phyloP scores from a whole-genome alignment of 78 protist species.

The Chrysochromulina tobinii region DNA sequence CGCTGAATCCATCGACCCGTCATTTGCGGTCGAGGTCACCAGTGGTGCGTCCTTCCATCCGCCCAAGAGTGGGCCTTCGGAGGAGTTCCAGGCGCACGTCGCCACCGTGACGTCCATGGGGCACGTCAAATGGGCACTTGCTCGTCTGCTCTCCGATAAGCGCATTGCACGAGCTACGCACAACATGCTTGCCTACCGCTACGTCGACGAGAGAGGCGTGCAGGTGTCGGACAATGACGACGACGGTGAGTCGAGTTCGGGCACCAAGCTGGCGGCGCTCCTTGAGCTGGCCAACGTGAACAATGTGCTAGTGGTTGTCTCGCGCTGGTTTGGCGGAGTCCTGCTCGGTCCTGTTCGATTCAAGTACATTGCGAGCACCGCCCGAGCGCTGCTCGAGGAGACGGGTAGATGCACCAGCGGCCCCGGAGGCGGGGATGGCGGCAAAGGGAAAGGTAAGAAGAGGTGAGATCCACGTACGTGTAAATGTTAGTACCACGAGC shows the following conservation, averaged over 20 bases:
- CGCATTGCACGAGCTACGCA: conserved; percentile 47
- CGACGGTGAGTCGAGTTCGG: conserved; percentile 74
- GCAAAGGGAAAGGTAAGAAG: too few relatives aligned
- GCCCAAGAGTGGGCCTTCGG: too few relatives aligned
- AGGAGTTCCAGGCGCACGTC: neutral
- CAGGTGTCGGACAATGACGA: conserved; percentile 65
- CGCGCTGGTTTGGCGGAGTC: conserved; percentile 82
- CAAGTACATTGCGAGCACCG: too few relatives aligned
- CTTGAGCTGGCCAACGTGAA: conserved; percentile 33
- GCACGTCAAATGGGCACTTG: neutral
- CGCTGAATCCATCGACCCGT: too few relatives aligned
- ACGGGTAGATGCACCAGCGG: too few relatives aligned
- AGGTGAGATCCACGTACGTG: too few relatives aligned
- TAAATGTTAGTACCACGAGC: too few relatives aligned
- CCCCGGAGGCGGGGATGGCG: too few relatives aligned
- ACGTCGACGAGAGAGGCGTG: neutral
- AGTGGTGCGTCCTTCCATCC: too few relatives aligned
- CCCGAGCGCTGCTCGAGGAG: too few relatives aligned
- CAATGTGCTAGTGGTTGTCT: conserved; percentile 57
- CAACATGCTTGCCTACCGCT: conserved; percentile 16
- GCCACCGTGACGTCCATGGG: neutral
- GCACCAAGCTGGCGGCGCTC: conserved; percentile 51
- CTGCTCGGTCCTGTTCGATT: conserved; percentile 69
- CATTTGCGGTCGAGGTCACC: too few relatives aligned
- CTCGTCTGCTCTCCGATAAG: neutral